Evolutionary conservation across 2,329 filamentous ascomycete species (phyloP), one percentile per base, ranked within the genome.

Genomic region (Fusarium algeriense): DNA sequence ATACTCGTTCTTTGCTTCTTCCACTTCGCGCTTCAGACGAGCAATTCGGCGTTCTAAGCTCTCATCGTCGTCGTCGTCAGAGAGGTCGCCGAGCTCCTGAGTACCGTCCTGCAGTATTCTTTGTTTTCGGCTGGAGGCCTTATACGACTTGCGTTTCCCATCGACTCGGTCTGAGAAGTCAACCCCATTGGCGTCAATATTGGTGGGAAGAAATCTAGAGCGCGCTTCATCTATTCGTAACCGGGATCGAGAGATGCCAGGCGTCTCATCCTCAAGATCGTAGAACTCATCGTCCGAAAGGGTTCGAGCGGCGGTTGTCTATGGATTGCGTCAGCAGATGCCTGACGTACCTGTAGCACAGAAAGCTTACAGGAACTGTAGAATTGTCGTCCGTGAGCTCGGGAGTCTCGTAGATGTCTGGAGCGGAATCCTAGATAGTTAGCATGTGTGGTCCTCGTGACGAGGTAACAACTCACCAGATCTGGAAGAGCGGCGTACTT

Each of bases 361-460:
- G 26, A 12, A 43, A 48, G 46, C 88, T 81, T 84, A 95, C 93
- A 60, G 91, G 93, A 62, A 94, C 84, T 50, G 94, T 97, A 26
- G 94, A 97, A 70, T 90, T 92, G 81, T 97, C 95, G 78, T 97
- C 94, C 61, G 92, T 95, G 73, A 98, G 85, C 60, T 97, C 95
- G 73, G 95, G 95, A 19, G 96, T 98, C 83, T 98, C 95, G 85
- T 98, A 98, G 77, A 97, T 93, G 78, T 98, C 96, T 73, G 95
- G 95, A 32, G 95, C 94, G 59, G 92, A 92, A 83, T 98, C 95
- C 93, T 97, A 73, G 34, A 48, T 35, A 50, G 49, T 76, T 62
- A 77, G 73, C 49, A 69, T 26, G 37, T 32, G 40, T 43, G 56
- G 28, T n/a, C 44, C 32, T 60, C 44, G 48, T 62, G 46, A 43